Base-by-base conservation (phyloP, 768 basidiomycete species). In the Boletus subcaerulescens region DNA sequence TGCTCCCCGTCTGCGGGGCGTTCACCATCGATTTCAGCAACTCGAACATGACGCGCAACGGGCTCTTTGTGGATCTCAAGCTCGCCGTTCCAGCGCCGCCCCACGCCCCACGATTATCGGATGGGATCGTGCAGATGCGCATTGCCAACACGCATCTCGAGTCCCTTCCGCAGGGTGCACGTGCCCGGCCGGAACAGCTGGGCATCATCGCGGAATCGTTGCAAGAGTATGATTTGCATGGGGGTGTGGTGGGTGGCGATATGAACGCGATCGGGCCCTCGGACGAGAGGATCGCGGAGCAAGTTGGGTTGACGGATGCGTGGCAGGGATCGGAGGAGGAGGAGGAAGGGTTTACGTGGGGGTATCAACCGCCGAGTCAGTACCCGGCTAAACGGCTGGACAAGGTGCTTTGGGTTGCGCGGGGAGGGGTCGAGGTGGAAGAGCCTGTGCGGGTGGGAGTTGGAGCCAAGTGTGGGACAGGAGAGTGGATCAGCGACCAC, bases 71-170 rank as follows among this genome's bases (percentile, higher is more conserved):
- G 45, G 84, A 86, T 63, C 53, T 86, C 44, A 78, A 76, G 59
- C 62, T 86, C 41, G 68, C 72, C 44, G 59, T 74, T 22, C 74
- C 73, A 0, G 60, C 64, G 26, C 63, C 69, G 2, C 73, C 57
- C 17, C 48, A 69, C 62, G 45, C 71, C 60, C 26, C 72, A 56
- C 63, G 64, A 5, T 43, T 72, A 35, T 65, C 66, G 35, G 74
- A 73, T 40, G 70, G 73, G 45, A 69, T 74, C 26, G 74, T 78
- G 48, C 73, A 76, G n/a, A 53, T 89, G 57, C 77, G 87, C 29
- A 71, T 90, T 39, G 80, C 81, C 26, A 91, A 90, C 65, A 88
- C 87, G 24, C 89, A 91, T 63, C 73, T 91, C 46, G 89, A 91
- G 70, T 87, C 86, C 12, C 63, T 85, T 48, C 73, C 75, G 0